Evolutionary conservation across 306 rosid species (phyloP).

Genomic region (Cucurbita moschata): DNA sequence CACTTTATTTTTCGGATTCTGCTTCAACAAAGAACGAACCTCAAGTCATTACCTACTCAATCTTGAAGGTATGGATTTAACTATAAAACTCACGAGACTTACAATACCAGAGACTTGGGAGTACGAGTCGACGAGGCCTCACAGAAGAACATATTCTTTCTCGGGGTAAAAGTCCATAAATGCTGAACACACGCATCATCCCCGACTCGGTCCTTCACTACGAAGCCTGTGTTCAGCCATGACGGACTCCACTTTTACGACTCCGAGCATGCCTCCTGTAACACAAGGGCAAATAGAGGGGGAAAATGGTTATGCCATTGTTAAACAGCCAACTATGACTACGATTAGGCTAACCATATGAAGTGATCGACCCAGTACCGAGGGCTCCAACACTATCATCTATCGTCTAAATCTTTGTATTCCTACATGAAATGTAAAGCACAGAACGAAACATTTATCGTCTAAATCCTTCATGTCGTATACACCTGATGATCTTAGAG

Average conservation of each 20-base stretch:
- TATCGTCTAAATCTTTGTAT: constrained; percentile 46
- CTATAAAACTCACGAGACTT: constrained; percentile 23
- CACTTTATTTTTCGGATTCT: neutral
- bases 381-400: constrained; percentile 77
- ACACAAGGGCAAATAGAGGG: constrained; percentile 99
- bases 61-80: constrained; percentile 16
- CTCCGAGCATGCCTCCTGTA: constrained; percentile 94
- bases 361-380: constrained; percentile 50
- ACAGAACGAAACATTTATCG: constrained; percentile 23
- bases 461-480: constrained; percentile 19
- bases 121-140: constrained; percentile 25
- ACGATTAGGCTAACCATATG: constrained; percentile 79
- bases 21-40: constrained; percentile 8
- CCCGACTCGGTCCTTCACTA: constrained; percentile 30
- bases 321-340: constrained; percentile 91
- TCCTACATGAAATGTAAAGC: constrained; percentile 36
- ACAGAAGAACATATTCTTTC: constrained; percentile 16
- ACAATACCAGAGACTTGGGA: constrained; percentile 38
- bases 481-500: constrained; percentile 10
- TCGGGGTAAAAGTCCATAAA: constrained; percentile 27
- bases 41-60: constrained; percentile 20
- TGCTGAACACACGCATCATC: constrained; percentile 31
- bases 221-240: constrained; percentile 63
- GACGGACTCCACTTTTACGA: constrained; percentile 46
- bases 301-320: constrained; percentile 97